Percentiles rank a stretch among this genome's conserved stretches.
phyloP scores from a whole-genome alignment of 148 eudicot genomes.

The Gaultheria prostrata region DNA sequence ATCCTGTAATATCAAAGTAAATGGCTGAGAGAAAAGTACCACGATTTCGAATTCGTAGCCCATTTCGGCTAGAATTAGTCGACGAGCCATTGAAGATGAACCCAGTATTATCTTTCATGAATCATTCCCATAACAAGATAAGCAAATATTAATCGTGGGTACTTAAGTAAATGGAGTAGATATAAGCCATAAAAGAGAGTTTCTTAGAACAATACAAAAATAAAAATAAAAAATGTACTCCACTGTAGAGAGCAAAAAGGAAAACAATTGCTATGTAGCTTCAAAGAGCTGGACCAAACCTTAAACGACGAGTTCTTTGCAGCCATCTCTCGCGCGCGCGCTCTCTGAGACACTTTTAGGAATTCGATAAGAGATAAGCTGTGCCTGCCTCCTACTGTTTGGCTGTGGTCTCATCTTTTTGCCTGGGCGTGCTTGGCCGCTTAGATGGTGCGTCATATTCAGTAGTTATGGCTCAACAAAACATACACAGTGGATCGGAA shows the following conservation, averaged over 20 bases:
- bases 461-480: too few relatives aligned
- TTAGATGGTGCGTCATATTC: too few relatives aligned
- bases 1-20: not conserved
- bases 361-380: not conserved
- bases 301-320: not conserved
- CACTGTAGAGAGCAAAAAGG: not conserved
- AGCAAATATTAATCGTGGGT: not conserved
- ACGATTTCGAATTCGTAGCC: constrained; percentile 46
- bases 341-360: not conserved
- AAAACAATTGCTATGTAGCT: not conserved
- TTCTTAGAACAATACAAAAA: not conserved
- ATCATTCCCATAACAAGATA: not conserved
- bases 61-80: constrained; percentile 45
- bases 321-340: not conserved
- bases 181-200: not conserved
- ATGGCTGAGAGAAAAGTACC: constrained; percentile 25
- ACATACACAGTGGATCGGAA: too few relatives aligned
- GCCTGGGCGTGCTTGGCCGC: too few relatives aligned
- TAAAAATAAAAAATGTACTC: not conserved
- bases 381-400: not conserved
- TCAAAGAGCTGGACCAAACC: constrained; percentile 3
- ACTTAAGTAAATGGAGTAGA: not conserved
- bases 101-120: constrained; percentile 43
- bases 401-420: too few relatives aligned
- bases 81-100: constrained; percentile 54